A percentile compares a stretch with the other conserved stretches of the same genome.
Conservation (phyloP, 768 basidiomycete species). For the Baorangia bicolor region DNA sequence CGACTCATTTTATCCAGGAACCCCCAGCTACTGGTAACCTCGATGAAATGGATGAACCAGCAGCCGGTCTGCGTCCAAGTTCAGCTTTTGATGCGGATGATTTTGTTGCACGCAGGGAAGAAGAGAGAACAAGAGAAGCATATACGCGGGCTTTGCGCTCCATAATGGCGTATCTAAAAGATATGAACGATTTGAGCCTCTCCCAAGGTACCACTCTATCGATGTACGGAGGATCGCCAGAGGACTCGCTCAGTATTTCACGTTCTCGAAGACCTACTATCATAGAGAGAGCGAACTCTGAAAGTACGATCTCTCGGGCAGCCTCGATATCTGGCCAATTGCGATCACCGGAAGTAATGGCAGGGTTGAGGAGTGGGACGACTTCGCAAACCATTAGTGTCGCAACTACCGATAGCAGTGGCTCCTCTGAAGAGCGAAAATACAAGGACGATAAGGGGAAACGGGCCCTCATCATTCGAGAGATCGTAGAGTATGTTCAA, state of each 20-base stretch:
- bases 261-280: slow-evolving; percentile 70
- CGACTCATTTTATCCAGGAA: slow-evolving; percentile 58
- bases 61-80: slow-evolving; percentile 39
- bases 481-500: slow-evolving; percentile 81
- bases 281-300: slow-evolving; percentile 43
- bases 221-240: slow-evolving; percentile 54
- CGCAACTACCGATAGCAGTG: slow-evolving; percentile 68
- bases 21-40: slow-evolving; percentile 41
- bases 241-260: slow-evolving; percentile 36
- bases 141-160: slow-evolving; percentile 82
- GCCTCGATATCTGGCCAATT: slow-evolving; percentile 55
- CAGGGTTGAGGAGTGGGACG: slow-evolving; percentile 56
- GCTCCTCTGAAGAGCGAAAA: slow-evolving; percentile 78
- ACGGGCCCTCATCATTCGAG: slow-evolving; percentile 79
- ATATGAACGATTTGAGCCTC: slow-evolving; percentile 88
- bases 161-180: slow-evolving; percentile 93
- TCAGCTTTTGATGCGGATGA: slow-evolving; percentile 46
- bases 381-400: slow-evolving; percentile 70
- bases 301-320: slow-evolving; percentile 54
- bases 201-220: slow-evolving; percentile 57
- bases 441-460: slow-evolving; percentile 90
- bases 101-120: slow-evolving; percentile 55
- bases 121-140: slow-evolving; percentile 67
- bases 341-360: slow-evolving; percentile 63
- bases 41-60: slow-evolving; percentile 34